These are phyloP conservation scores for Brettanomyces nanus DNA, from an alignment of 805 yeast species.

Conservation along the genomic window DNA sequence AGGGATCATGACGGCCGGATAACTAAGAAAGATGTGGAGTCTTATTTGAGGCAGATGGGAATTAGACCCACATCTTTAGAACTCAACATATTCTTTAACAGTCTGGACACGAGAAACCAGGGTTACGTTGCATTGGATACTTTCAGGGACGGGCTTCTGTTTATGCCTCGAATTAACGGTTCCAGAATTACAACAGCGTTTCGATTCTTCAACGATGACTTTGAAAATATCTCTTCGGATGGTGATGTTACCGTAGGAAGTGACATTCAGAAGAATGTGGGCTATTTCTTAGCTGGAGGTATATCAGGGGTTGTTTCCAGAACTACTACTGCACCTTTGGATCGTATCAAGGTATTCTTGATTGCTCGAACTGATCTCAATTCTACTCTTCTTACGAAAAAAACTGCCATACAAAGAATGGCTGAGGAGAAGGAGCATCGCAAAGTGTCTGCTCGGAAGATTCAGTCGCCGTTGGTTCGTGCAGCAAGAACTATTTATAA, in stretches of 20 bases:
- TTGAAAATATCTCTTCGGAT: conserved; percentile 73
- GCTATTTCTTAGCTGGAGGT: conserved; percentile 92
- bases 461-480: conserved; percentile 66
- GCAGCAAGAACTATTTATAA: conserved; percentile 77
- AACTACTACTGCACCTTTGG: conserved; percentile 96
- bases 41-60: conserved; percentile 52
- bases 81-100: conserved; percentile 47
- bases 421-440: conserved; percentile 33
- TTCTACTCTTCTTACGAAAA: conserved; percentile 58
- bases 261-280: conserved; percentile 75
- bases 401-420: conserved; percentile 27
- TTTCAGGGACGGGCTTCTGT: conserved; percentile 72
- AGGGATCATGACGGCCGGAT: conserved; percentile 66
- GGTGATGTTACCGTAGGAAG: conserved; percentile 85
- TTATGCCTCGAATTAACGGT: conserved; percentile 76
- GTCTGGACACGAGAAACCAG: conserved; percentile 45
- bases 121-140: conserved; percentile 77
- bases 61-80: conserved; percentile 43
- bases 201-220: conserved; percentile 67
- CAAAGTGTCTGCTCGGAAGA: conserved; percentile 34
- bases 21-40: conserved; percentile 54
- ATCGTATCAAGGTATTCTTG: conserved; percentile 85
- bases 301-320: conserved; percentile 92
- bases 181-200: conserved; percentile 77
- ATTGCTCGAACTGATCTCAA: conserved; percentile 84